Conservation (phyloP, 495 filamentous ascomycete species). For the Hyphodiscus hymeniophilus region DNA sequence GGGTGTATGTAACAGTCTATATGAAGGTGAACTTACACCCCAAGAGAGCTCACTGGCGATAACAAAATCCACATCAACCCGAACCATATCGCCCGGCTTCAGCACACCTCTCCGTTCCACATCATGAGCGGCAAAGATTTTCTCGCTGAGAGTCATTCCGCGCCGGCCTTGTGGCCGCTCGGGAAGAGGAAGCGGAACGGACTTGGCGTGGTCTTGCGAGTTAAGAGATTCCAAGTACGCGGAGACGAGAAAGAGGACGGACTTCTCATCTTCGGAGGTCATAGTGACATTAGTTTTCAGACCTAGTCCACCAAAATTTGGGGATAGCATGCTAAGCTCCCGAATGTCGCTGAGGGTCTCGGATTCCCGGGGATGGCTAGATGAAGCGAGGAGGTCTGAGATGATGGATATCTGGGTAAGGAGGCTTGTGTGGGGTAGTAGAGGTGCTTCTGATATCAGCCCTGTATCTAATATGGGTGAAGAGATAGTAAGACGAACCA, state of each 20-base stretch:
- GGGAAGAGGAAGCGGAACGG: conserved; percentile 2
- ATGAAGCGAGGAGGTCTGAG: not conserved
- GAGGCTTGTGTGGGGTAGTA: not conserved
- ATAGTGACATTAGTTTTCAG: not conserved
- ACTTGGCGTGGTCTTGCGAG: conserved; percentile 25
- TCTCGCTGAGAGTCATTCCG: conserved; percentile 35
- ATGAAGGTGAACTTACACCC: too few species aligned
- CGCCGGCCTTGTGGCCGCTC: conserved; percentile 23
- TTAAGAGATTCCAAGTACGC: conserved; percentile 34
- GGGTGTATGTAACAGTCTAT: too few species aligned
- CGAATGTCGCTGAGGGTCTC: conserved; percentile 2
- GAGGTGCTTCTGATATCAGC: not conserved
- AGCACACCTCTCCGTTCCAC: conserved; percentile 26
- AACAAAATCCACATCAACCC: conserved; percentile 35
- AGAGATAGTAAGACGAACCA: not conserved
- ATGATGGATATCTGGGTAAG: not conserved
- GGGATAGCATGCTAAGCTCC: not conserved
- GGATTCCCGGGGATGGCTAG: not conserved
- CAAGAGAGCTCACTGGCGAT: conserved; percentile 34
- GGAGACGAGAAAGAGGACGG: conserved; percentile 19
- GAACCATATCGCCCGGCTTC: conserved; percentile 30
- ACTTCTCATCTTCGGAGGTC: not conserved
- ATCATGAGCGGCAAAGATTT: conserved; percentile 36
- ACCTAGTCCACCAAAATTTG: conserved; percentile 6
- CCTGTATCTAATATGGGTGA: not conserved